A percentile compares a stretch with the other conserved stretches of the same genome.
phyloP scores from a whole-genome alignment of 257 asterid genomes.

The Ophiorrhiza pumila region DNA sequence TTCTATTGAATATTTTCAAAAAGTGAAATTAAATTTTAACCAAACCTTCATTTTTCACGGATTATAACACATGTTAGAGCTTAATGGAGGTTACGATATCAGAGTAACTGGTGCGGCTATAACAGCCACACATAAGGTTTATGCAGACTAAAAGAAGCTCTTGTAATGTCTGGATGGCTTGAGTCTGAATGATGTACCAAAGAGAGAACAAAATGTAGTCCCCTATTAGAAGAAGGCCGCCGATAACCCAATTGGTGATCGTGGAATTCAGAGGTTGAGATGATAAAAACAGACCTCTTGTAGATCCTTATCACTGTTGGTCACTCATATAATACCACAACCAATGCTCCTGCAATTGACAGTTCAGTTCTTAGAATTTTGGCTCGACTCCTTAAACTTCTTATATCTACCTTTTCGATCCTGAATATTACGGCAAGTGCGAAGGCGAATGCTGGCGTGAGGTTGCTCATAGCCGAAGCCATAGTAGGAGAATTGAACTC shows the following conservation, averaged over 20 bases:
- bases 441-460: slow-evolving; percentile 65
- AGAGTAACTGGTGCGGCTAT: slow-evolving; percentile 54
- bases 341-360: slow-evolving; percentile 81
- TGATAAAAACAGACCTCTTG: slow-evolving; percentile 13
- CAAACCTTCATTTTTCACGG: too few species aligned
- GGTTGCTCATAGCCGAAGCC: slow-evolving; percentile 68
- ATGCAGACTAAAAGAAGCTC: slow-evolving; percentile 51
- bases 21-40: too few species aligned
- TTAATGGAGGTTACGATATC: slow-evolving; percentile 44
- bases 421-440: slow-evolving; percentile 35
- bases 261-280: slow-evolving; percentile 25
- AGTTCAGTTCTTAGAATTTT: slow-evolving; percentile 68
- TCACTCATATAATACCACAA: slow-evolving; percentile 69
- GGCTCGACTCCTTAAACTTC: slow-evolving; percentile 59
- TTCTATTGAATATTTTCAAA: too few species aligned
- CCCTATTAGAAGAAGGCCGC: slow-evolving; percentile 60
- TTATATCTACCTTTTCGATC: slow-evolving; percentile 69
- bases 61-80: too few species aligned
- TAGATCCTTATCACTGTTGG: slow-evolving; percentile 37
- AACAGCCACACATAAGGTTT: slow-evolving; percentile 63
- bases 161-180: slow-evolving; percentile 61
- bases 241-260: slow-evolving; percentile 65
- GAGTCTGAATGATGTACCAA: slow-evolving; percentile 88
- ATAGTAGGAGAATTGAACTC: slow-evolving; percentile 70
- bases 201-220: slow-evolving; percentile 67